Conservation (phyloP, 768 basidiomycete species). For the Lyophyllum decastes region DNA sequence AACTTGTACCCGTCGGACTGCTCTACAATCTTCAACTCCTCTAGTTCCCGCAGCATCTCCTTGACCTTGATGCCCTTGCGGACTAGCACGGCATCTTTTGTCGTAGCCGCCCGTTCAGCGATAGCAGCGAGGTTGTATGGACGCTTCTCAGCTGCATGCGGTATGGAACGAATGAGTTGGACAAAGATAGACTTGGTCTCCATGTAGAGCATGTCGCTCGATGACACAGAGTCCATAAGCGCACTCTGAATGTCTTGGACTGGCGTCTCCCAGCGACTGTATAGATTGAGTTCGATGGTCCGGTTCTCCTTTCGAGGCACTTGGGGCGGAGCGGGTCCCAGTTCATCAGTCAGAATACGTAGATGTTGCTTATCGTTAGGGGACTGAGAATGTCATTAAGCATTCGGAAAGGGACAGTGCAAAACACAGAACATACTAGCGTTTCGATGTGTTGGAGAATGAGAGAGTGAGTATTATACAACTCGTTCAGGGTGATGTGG, state of each 20-base stretch:
- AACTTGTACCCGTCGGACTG: conserved; percentile 82
- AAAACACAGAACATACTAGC: conserved; percentile 58
- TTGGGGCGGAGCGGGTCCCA: conserved; percentile 90
- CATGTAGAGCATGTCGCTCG: conserved; percentile 99
- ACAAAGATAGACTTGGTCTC: conserved; percentile 99
- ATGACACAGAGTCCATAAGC: conserved; percentile 95
- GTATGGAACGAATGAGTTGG: conserved; percentile 93
- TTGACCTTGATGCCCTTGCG: conserved; percentile 99
- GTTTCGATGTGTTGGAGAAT: conserved; percentile 94
- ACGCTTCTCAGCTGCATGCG: conserved; percentile 76
- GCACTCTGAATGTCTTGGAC: conserved; percentile 97
- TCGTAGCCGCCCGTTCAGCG: conserved; percentile 94
- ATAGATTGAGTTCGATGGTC: conserved; percentile 87
- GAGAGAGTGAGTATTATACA: conserved; percentile 98
- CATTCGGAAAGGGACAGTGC: neutral
- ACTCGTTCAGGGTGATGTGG: conserved; percentile 97
- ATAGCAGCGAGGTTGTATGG: conserved; percentile 89
- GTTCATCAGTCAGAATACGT: conserved; percentile 94
- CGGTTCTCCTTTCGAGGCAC: conserved; percentile 98
- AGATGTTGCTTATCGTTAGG: conserved; percentile 98
- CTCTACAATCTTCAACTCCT: conserved; percentile 87
- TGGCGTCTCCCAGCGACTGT: conserved; percentile 99
- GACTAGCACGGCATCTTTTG: conserved; percentile 94
- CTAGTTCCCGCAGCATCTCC: conserved; percentile 96
- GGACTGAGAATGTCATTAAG: conserved; percentile 52